These are phyloP conservation scores for Drechmeria coniospora DNA, from an alignment of 2,329 filamentous ascomycete genomes.

Conservation along the genomic window DNA sequence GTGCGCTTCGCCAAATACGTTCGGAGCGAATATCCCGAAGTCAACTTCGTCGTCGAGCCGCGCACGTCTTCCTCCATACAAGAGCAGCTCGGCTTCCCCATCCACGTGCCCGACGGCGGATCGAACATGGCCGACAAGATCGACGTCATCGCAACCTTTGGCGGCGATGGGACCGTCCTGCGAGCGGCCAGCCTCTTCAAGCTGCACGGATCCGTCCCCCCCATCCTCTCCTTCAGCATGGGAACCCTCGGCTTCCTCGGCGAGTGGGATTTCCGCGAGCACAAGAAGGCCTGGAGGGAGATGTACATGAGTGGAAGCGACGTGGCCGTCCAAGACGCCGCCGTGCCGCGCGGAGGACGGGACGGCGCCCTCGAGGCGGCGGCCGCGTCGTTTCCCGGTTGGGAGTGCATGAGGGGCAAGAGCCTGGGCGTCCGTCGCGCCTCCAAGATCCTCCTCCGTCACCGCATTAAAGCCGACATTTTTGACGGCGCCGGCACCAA, in stretches of 20 bases:
- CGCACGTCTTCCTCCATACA: slow-evolving; percentile 60
- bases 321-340: slow-evolving; percentile 30
- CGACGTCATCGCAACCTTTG: slow-evolving; percentile 78
- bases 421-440: slow-evolving; percentile 60
- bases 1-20: slow-evolving; percentile 54
- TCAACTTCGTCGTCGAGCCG: slow-evolving; percentile 72
- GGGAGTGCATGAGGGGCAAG: slow-evolving; percentile 64
- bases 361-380: slow-evolving; percentile 8
- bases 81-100: slow-evolving; percentile 52
- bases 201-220: slow-evolving; percentile 65
- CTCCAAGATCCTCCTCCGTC: slow-evolving; percentile 72
- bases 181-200: slow-evolving; percentile 45
- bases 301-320: slow-evolving; percentile 67
- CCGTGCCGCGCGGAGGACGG: slow-evolving; percentile 16
- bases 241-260: slow-evolving; percentile 88
- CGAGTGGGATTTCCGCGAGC: slow-evolving; percentile 90
- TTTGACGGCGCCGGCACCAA: slow-evolving; percentile 53
- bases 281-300: slow-evolving; percentile 82
- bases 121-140: slow-evolving; percentile 58
- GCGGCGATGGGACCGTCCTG: slow-evolving; percentile 49
- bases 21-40: slow-evolving; percentile 60
- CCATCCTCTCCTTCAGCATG: slow-evolving; percentile 91
- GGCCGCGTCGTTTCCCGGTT: slow-evolving; percentile 25
- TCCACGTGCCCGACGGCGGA: slow-evolving; percentile 43
- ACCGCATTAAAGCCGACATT: slow-evolving; percentile 73